A percentile compares a stretch with the other conserved stretches of the same genome.
Conservation (phyloP, 306 rosid genomes). For the Cucurbita moschata region DNA sequence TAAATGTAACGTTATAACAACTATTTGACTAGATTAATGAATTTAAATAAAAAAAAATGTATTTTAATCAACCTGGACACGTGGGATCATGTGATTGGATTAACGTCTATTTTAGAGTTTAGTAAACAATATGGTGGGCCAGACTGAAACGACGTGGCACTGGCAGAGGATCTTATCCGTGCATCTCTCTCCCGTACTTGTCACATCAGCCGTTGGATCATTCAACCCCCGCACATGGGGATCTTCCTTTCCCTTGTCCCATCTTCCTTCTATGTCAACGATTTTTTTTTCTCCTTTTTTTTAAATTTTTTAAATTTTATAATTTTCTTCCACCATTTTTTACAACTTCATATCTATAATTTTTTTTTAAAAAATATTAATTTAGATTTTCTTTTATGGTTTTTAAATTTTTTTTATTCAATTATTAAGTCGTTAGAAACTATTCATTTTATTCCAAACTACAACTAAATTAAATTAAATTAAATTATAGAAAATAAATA, state of each 20-base stretch:
- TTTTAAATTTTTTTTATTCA: too few species aligned
- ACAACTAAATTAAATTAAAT: too few species aligned
- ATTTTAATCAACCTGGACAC: not conserved
- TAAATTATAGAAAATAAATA: too few species aligned
- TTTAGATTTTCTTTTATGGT: too few species aligned
- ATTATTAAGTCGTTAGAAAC: too few species aligned
- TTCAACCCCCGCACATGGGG: constrained; percentile 8
- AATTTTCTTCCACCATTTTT: too few species aligned
- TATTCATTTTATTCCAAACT: too few species aligned
- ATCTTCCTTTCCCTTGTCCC: not conserved
- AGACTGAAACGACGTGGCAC: not conserved
- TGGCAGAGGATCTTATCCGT: constrained; percentile 1
- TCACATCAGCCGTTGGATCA: constrained; percentile 9
- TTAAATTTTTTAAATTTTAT: too few species aligned
- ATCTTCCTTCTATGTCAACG: not conserved
- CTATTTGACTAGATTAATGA: not conserved
- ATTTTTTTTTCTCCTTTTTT: not conserved
- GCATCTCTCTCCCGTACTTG: not conserved
- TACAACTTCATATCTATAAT: too few species aligned
- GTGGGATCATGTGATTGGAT: not conserved
- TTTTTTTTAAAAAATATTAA: too few species aligned
- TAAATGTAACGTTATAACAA: not conserved
- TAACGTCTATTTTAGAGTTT: not conserved
- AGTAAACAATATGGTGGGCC: not conserved
- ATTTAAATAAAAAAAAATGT: not conserved